phyloP scores from a whole-genome alignment of 768 basidiomycete species.

The Pleurotus eryngii region DNA sequence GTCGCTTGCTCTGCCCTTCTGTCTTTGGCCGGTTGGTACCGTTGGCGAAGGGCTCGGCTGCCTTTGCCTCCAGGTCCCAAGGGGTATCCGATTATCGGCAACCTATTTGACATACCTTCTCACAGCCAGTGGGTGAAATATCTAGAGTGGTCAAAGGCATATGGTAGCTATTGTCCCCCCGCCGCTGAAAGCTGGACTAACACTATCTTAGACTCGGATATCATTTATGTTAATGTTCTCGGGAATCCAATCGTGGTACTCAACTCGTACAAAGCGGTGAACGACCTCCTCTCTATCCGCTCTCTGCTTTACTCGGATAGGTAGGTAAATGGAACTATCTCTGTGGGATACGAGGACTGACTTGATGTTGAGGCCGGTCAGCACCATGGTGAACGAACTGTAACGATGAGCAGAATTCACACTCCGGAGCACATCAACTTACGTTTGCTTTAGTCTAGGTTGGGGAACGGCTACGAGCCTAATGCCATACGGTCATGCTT shows the following conservation, averaged over 20 bases:
- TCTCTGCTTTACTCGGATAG: conserved; percentile 40
- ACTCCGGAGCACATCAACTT: neutral
- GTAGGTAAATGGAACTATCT: conserved; percentile 7
- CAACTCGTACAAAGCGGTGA: conserved; percentile 30
- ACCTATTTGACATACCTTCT: conserved; percentile 16
- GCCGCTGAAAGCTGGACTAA: neutral
- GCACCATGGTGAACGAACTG: conserved; percentile 26
- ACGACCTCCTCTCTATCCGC: conserved; percentile 38
- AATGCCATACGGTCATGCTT: conserved; percentile 37
- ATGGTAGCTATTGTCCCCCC: conserved; percentile 7
- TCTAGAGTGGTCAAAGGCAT: conserved; percentile 16
- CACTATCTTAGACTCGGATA: conserved; percentile 22
- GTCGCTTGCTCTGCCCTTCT: too few relatives aligned
- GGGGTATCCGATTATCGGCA: conserved; percentile 21
- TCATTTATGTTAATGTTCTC: conserved; percentile 25
- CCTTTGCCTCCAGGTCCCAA: conserved; percentile 26
- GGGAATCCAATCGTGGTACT: conserved; percentile 33
- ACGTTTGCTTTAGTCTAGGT: conserved; percentile 30
- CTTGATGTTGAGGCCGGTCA: conserved; percentile 18
- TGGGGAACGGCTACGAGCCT: conserved; percentile 35
- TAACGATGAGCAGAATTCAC: neutral
- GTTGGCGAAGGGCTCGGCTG: neutral
- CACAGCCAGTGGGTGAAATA: conserved; percentile 17
- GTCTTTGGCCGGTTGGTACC: too few relatives aligned
- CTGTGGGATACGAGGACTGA: neutral